Evolutionary conservation across 1,284 basidiomycete species (phyloP).

Genomic region (Ceratobasidium theobromae): DNA sequence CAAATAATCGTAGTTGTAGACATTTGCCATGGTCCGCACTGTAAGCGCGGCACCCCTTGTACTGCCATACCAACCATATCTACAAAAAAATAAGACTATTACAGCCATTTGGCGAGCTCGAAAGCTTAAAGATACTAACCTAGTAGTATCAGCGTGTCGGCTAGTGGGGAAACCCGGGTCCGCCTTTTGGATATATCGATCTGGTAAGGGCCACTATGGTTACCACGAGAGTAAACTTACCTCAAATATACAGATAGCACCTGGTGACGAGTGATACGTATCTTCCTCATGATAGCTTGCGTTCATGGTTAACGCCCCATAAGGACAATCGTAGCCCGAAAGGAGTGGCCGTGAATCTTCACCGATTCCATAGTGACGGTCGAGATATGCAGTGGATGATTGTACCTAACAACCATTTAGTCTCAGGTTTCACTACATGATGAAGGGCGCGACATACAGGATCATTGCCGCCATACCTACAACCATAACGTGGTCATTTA

Average conservation of each 20-base stretch:
- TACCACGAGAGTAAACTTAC: background rate
- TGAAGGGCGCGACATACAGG: conserved; percentile 43
- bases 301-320: conserved; percentile 59
- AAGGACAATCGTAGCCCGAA: conserved; percentile 62
- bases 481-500: background rate
- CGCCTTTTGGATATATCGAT: conserved; percentile 39
- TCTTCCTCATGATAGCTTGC: conserved; percentile 53
- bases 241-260: conserved; percentile 67
- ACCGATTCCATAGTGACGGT: conserved; percentile 66
- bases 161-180: conserved; percentile 59
- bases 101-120: background rate
- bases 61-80: conserved; percentile 29
- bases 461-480: conserved; percentile 56
- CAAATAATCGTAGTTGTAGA: conserved; percentile 41
- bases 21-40: conserved; percentile 18
- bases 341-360: conserved; percentile 13
- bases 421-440: no score
- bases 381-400: conserved; percentile 63
- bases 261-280: conserved; percentile 49
- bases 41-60: conserved; percentile 14
- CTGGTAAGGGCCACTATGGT: background rate
- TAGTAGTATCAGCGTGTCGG: conserved; percentile 48
- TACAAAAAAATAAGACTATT: background rate
- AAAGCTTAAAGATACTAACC: background rate
- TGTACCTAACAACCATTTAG: conserved; percentile 52